A percentile compares a stretch with the other conserved stretches of the same genome.
These are phyloP conservation scores for Magnaporthales sp. DNA, from an alignment of 2,329 filamentous ascomycete genomes.

Conservation along the genomic window DNA sequence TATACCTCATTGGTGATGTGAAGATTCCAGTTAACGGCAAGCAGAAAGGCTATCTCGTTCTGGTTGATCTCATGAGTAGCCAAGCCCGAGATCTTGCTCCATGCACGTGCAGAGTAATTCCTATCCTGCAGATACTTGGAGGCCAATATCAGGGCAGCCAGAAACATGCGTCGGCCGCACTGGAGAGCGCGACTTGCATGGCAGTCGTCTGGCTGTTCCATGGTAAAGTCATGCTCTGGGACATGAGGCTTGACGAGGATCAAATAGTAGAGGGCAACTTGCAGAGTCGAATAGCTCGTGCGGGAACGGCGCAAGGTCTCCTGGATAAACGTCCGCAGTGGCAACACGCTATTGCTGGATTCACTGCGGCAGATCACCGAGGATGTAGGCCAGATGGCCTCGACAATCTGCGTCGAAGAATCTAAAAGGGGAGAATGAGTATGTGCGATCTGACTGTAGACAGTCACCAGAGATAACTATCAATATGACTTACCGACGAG, in stretches of 20 bases:
- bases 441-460: not conserved
- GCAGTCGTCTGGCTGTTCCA: slow-evolving; percentile 70
- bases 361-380: slow-evolving; percentile 70
- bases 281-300: slow-evolving; percentile 94
- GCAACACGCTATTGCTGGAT: slow-evolving; percentile 67
- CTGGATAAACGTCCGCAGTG: slow-evolving; percentile 91
- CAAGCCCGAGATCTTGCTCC: slow-evolving; percentile 98
- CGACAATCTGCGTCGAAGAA: slow-evolving; percentile 93
- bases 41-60: slow-evolving; percentile 87
- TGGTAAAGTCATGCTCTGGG: slow-evolving; percentile 73
- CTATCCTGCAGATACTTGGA: slow-evolving; percentile 98
- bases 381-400: slow-evolving; percentile 92
- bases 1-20: slow-evolving; percentile 87
- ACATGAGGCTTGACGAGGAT: slow-evolving; percentile 89
- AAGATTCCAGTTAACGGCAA: slow-evolving; percentile 86
- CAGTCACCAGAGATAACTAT: not conserved
- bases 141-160: slow-evolving; percentile 86
- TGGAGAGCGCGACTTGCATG: slow-evolving; percentile 73
- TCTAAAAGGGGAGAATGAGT: slow-evolving; percentile 49
- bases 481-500: slow-evolving; percentile 76
- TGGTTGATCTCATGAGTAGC: slow-evolving; percentile 91
- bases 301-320: slow-evolving; percentile 91
- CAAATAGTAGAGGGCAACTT: slow-evolving; percentile 93
- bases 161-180: slow-evolving; percentile 95
- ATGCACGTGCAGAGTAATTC: slow-evolving; percentile 94